Evolutionary conservation across 2,329 filamentous ascomycete species (phyloP), one percentile per base, ranked within the genome.

Genomic region (Penicillium sp.): DNA sequence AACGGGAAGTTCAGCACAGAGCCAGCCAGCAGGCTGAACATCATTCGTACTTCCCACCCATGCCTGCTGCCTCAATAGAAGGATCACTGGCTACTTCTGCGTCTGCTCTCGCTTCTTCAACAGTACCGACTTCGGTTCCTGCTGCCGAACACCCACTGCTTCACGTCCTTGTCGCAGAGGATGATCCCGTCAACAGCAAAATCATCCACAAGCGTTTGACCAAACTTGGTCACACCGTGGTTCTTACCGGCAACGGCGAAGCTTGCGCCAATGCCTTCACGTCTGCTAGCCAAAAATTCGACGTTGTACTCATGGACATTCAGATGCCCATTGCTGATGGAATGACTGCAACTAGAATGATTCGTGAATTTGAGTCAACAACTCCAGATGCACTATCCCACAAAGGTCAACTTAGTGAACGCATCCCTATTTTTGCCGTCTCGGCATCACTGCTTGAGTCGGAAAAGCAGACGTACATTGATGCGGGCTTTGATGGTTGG

Each of bases 251-350:
- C 40, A 96, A 97, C 64, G 93, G 93, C 3, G 89, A 96, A 72
- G 92, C 95, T 68, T 97, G 93, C 70, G 89, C 91, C 3, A 82
- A 83, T 57, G 82, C 87, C 8, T 94, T 91, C 73, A 83, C 82
- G 52, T 89, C 91, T 46, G 83, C 83, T 45, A 81, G 87, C 1
- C 75, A 76, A 33, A 75, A 78, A 22, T 95, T 91, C 71, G 93
- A 97, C 72, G 87, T 93, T 4, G 83, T 97, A 52, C 81, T 97
- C 67, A 97, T 97, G 93, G 93, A 97, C 73, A 93, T 97, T 84
- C 92, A 96, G 91, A 97, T 97, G 93, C 93, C 93, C n/a, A 96
- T 97, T 37, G 90, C 95, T 7, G 92, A 96, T 70, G 93, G 93
- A n/a, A 84, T 94, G 37, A 87, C 84, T 3, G 92, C 92, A 6